A percentile compares a stretch with the other conserved stretches of the same genome.
Conservation (phyloP, 139 green algal genomes). For the Zygnema circumcarinatum region DNA sequence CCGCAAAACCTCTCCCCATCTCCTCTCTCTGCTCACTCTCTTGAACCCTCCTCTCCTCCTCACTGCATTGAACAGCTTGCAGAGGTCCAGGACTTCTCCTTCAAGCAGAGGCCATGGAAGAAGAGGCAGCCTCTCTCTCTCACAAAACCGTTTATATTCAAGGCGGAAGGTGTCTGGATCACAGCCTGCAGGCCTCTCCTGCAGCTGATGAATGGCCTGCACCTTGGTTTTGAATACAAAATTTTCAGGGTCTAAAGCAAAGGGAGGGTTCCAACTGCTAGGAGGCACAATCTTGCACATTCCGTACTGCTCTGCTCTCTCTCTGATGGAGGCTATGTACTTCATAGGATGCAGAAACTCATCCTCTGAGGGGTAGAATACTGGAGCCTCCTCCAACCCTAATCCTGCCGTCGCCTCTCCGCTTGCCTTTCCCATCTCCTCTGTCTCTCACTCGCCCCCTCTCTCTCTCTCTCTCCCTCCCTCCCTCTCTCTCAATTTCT, state of each 20-base stretch:
- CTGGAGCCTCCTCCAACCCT: constrained; percentile 24
- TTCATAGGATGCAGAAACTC: constrained; percentile 79
- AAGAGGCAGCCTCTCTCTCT: constrained; percentile 24
- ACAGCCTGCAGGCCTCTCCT: constrained; percentile 61
- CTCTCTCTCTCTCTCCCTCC: not conserved
- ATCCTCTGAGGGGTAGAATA: constrained; percentile 56
- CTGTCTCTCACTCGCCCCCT: not conserved
- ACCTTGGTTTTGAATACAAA: constrained; percentile 77
- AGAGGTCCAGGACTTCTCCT: constrained; percentile 33
- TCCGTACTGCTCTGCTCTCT: constrained; percentile 73
- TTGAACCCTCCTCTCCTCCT: constrained; percentile 58
- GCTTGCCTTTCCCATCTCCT: constrained; percentile 6
- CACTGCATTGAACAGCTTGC: constrained; percentile 38
- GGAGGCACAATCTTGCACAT: constrained; percentile 90
- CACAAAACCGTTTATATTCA: constrained; percentile 70
- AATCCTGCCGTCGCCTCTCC: not conserved
- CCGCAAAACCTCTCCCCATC: constrained; percentile 77
- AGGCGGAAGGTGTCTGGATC: constrained; percentile 66
- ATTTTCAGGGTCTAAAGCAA: constrained; percentile 67
- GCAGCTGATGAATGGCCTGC: constrained; percentile 84
- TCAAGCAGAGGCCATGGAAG: constrained; percentile 2
- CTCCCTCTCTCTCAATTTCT: not conserved
- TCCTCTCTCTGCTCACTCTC: constrained; percentile 72
- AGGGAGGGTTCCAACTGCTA: constrained; percentile 71
- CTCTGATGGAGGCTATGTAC: constrained; percentile 75